Evolutionary conservation across 73 alveolate species (phyloP).

Genomic region (Durusdinium trenchii): DNA sequence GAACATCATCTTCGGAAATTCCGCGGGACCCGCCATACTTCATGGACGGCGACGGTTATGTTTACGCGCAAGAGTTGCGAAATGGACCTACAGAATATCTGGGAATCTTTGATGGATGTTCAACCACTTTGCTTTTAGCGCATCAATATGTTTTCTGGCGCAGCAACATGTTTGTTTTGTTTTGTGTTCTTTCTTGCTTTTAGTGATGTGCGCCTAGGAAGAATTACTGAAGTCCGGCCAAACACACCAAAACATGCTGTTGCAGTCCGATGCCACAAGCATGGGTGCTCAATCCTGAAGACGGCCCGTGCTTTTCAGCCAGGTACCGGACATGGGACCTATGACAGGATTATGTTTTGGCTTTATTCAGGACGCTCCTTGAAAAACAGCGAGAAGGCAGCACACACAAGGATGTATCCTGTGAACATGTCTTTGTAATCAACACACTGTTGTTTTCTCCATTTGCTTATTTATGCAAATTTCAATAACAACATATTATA

Average conservation of each 20-base stretch:
- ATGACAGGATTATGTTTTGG: conserved; percentile 38
- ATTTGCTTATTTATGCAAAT: too few species aligned
- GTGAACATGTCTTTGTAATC: too few species aligned
- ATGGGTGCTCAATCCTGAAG: conserved; percentile 18
- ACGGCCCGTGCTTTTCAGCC: not conserved
- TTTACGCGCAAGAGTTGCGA: not conserved
- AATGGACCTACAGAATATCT: not conserved
- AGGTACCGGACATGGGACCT: not conserved
- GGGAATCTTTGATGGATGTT: not conserved
- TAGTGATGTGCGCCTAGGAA: too few species aligned
- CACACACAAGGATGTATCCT: not conserved
- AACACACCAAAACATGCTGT: not conserved
- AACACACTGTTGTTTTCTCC: too few species aligned
- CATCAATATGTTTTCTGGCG: not conserved
- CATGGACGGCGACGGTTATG: conserved; percentile 38
- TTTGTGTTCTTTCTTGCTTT: too few species aligned
- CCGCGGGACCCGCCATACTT: conserved; percentile 2
- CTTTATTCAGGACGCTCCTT: not conserved
- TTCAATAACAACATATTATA: too few species aligned
- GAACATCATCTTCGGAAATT: too few species aligned
- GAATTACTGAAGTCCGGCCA: conserved; percentile 25
- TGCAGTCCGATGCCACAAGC: not conserved
- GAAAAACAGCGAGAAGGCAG: not conserved
- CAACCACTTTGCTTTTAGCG: not conserved
- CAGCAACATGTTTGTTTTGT: too few species aligned